phyloP scores from a whole-genome alignment of 306 rosid species.

The Inga leiocalycina region DNA sequence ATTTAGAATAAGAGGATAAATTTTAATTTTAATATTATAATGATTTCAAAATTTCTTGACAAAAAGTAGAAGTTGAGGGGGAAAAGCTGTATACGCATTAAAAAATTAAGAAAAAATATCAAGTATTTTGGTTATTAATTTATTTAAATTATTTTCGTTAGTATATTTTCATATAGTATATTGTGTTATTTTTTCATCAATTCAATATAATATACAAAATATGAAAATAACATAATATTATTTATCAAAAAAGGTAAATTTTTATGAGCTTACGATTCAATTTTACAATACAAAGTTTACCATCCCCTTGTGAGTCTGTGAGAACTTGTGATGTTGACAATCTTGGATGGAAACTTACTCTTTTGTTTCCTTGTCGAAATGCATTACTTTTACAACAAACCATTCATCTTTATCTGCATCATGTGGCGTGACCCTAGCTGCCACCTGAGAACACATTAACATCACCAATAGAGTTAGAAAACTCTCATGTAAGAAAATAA shows the following conservation, averaged over 20 bases:
- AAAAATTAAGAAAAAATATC: not conserved
- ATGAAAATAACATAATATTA: not conserved
- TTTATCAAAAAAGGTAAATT: not conserved
- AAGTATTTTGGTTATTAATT: not conserved
- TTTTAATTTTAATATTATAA: not conserved
- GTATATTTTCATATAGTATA: not conserved
- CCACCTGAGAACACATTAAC: conserved; percentile 66
- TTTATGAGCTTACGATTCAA: not conserved
- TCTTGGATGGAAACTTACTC: conserved; percentile 62
- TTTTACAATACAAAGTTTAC: not conserved
- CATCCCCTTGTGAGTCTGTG: not conserved
- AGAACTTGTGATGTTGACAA: not conserved
- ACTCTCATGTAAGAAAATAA: not conserved
- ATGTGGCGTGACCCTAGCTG: conserved; percentile 86
- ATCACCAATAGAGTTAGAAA: conserved; percentile 29
- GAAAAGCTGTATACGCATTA: not conserved
- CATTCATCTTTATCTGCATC: conserved; percentile 95
- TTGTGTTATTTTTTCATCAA: not conserved
- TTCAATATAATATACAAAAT: not conserved
- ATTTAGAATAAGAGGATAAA: not conserved
- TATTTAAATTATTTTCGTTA: not conserved
- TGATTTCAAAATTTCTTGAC: not conserved
- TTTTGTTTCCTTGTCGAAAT: conserved; percentile 91
- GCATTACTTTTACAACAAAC: conserved; percentile 93
- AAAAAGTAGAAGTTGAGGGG: not conserved